Base-by-base conservation (phyloP, 2,329 filamentous ascomycete species). In the Diaporthe vaccinii region DNA sequence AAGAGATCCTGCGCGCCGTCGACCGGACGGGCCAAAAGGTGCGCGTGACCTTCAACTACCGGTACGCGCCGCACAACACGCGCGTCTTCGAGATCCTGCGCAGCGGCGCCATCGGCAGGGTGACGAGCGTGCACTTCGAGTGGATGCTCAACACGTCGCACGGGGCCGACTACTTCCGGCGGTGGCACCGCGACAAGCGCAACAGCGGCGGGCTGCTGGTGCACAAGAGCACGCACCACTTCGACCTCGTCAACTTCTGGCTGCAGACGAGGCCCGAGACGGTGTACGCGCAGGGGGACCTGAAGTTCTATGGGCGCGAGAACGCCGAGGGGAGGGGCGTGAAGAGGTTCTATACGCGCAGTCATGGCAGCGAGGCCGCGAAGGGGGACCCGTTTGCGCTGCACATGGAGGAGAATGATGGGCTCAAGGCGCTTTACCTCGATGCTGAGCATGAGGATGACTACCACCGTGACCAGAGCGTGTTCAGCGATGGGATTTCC, bases 51-150 rank as follows among this genome's bases (percentile, higher is more conserved):
- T 92, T 92, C 85, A 92, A 92, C 82, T 92, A 92, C 82, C 88
- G 90, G 31, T 92, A 92, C 79, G 90, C 90, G 53, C 90, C 90
- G n/a, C 91, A 92, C 82, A 91, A 92, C 81, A 92, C 90, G 20
- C 90, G 89, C 76, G 85, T 92, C 2, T 88, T 86, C 76, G 87
- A 91, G 80, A 78, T 92, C 0, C 78, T 92, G 5, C 85, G 83
- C 3, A 86, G 87, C 0, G 89, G 89, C 0, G 88, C 87, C 1
- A 91, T 92, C 74, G 90, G 91, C 0, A 84, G 83, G 14, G 88
- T 92, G 3, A 88, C 87, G 3, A 89, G 87, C 10, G 87, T 92
- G 31, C 90, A 92, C 79, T 91, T 92, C 74, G 90, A 92, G 81
- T 92, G 90, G 90, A 86, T 91, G 83, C 87, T 92, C 62, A 89